Conservation (phyloP, 1,284 basidiomycete species). For the Schizopora paradoxa region DNA sequence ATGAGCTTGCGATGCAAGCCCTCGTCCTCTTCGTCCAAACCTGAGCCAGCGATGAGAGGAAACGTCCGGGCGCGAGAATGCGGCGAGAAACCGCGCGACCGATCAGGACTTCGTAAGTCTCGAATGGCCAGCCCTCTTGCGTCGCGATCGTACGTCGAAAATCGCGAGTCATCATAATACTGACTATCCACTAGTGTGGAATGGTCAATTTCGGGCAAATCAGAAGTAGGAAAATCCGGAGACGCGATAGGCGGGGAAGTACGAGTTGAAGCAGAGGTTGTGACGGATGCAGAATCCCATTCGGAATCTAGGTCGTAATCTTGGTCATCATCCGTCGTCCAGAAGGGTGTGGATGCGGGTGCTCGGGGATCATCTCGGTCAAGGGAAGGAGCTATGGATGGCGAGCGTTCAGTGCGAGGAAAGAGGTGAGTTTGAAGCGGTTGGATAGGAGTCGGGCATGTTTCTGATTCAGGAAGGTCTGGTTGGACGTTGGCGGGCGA, state of each 20-base stretch:
- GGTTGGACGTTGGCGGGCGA: not conserved
- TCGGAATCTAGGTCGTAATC: constrained; percentile 32
- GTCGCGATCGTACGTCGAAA: constrained; percentile 4
- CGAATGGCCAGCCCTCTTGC: too few relatives aligned
- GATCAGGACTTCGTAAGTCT: constrained; percentile 8
- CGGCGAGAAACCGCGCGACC: constrained; percentile 2
- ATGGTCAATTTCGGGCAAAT: constrained; percentile 4
- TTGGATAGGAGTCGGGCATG: not conserved
- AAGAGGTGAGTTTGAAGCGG: not conserved
- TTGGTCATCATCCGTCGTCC: constrained; percentile 47
- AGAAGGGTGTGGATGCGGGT: constrained; percentile 33
- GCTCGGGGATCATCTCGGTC: constrained; percentile 20
- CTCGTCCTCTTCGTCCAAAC: constrained; percentile 3
- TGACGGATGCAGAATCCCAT: constrained; percentile 12
- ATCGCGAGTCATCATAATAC: constrained; percentile 12
- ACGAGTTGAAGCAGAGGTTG: constrained; percentile 13
- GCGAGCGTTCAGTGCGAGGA: constrained; percentile 5
- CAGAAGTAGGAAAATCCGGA: constrained; percentile 1
- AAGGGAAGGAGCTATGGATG: constrained; percentile 10
- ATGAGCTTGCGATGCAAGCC: not conserved
- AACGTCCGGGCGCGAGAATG: constrained; percentile 1
- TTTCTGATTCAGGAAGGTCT: not conserved
- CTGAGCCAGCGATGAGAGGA: not conserved
- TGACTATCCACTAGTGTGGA: not conserved
- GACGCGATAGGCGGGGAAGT: constrained; percentile 9